These are phyloP conservation scores for Leccinum aurantiacum DNA, from an alignment of 768 basidiomycete genomes.

Conservation along the genomic window DNA sequence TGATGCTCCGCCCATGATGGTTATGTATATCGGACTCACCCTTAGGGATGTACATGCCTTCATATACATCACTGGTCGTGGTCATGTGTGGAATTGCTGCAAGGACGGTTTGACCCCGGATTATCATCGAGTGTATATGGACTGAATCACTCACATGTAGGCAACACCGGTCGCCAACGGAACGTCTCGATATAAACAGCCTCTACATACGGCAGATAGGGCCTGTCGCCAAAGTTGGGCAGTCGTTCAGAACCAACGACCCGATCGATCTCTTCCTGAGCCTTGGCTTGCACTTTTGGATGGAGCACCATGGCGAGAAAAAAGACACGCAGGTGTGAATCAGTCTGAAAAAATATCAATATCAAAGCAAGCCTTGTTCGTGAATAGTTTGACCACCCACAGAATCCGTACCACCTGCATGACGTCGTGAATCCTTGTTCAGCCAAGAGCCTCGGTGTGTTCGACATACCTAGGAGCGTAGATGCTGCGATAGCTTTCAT, in stretches of 20 bases:
- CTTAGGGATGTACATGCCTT: constrained; percentile 33
- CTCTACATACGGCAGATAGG: constrained; percentile 32
- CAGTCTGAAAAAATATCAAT: constrained; percentile 12
- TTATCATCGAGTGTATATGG: too few relatives aligned
- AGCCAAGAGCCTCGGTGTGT: not conserved
- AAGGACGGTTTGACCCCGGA: not conserved
- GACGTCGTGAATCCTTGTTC: not conserved
- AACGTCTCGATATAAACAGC: constrained; percentile 33
- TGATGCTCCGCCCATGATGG: not conserved
- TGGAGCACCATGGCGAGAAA: constrained; percentile 35
- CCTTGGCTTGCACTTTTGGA: constrained; percentile 33
- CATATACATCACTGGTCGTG: constrained; percentile 23
- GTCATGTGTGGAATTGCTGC: constrained; percentile 29
- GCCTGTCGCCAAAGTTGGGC: constrained; percentile 29
- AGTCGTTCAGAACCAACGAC: constrained; percentile 33
- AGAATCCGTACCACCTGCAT: constrained; percentile 28
- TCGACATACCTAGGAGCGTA: constrained; percentile 23
- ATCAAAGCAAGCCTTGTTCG: too few relatives aligned
- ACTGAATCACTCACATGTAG: constrained; percentile 23
- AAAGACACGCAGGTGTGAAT: constrained; percentile 24
- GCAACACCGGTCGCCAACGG: constrained; percentile 33
- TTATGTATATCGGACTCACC: constrained; percentile 10
- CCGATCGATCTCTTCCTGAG: constrained; percentile 32
- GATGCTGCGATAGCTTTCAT: constrained; percentile 26
- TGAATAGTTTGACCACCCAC: constrained; percentile 10